Evolutionary conservation across 139 green algal species (phyloP), one percentile per base, ranked within the genome.

Genomic region (Pleodorina starrii): DNA sequence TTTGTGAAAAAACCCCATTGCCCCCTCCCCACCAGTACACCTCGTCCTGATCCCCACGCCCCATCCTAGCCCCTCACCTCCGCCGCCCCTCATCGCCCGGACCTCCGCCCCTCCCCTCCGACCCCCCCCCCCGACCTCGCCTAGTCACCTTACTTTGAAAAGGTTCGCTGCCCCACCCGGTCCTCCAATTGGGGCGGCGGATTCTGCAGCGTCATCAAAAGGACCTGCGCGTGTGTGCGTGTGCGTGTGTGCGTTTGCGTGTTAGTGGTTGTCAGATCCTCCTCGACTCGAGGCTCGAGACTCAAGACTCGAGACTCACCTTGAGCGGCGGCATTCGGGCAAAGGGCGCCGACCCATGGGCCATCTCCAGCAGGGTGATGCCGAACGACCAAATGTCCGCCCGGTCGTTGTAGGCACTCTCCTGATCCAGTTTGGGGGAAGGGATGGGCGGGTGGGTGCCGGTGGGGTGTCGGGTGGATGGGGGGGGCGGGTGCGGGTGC

Each of bases 301-400:
- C n/a, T n/a, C n/a, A n/a, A n/a, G n/a, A n/a, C n/a, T n/a, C n/a
- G 1, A 29, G 14, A 44, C 44, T 10, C 32, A 94, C 97, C 93
- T 99, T 99, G 95, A 99, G 99, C 46, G 98, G 97, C 17, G 98
- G 97, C 71, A 97, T 95, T 71, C 96, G 97, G 27, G 97, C 96
- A 92, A 99, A 99, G 69, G 98, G 98, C n/a, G 98, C 98, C 89
- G 99, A 96, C 14, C 98, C 98, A 89, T 99, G 97, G 19, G 98
- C 98, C 90, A 99, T 93, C 94, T 99, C 98, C 84, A 99, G 92
- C 42, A 98, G 91, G 2, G 98, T 99, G 93, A 99, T 99, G 48
- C 98, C 98, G 90, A 99, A 97, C 0, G 95, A 98, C 98, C 98
- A 99, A 29, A 99, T 99, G 94, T 99, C 98, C 16, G 98, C 98